Evolutionary conservation across 805 yeast genomes (phyloP).

Genomic region (Scheffersomyces amazonensis): DNA sequence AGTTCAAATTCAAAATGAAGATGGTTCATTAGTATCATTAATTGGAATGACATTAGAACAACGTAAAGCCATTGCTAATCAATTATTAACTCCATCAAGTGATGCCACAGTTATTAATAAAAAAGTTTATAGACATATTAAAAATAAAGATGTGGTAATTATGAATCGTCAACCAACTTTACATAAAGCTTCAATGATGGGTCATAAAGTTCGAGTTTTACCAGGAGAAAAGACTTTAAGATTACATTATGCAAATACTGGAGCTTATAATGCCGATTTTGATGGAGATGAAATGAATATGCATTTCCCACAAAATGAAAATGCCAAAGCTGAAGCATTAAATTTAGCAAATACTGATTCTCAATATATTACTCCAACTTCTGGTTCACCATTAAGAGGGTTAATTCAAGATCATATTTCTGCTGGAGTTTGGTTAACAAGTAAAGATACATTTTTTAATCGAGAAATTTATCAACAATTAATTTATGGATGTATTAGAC

Average conservation of each 20-base stretch:
- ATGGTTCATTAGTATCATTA: constrained; percentile 78
- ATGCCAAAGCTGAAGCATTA: constrained; percentile 94
- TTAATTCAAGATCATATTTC: constrained; percentile 97
- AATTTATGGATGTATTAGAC: constrained; percentile 89
- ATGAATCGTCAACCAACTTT: constrained; percentile 99
- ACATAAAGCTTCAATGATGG: constrained; percentile 99
- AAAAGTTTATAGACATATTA: constrained; percentile 92
- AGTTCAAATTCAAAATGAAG: constrained; percentile 91
- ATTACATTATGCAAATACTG: constrained; percentile 97
- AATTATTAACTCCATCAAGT: constrained; percentile 80
- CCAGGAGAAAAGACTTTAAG: constrained; percentile 97
- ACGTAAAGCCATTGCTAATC: constrained; percentile 92
- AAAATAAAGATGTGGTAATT: constrained; percentile 89
- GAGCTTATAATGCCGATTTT: constrained; percentile 98
- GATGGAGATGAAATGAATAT: constrained; percentile 99
- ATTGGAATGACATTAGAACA: constrained; percentile 90
- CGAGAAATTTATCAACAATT: constrained; percentile 92
- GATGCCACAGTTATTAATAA: constrained; percentile 71
- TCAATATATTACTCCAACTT: constrained; percentile 96
- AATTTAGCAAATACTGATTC: constrained; percentile 95
- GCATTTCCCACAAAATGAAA: constrained; percentile 98
- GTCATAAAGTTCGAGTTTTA: constrained; percentile 93
- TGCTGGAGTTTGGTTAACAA: constrained; percentile 98
- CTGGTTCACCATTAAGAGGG: constrained; percentile 98
- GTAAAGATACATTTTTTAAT: constrained; percentile 85